Conservation (phyloP, 2,329 filamentous ascomycete genomes). For the Colletotrichum liriopes region DNA sequence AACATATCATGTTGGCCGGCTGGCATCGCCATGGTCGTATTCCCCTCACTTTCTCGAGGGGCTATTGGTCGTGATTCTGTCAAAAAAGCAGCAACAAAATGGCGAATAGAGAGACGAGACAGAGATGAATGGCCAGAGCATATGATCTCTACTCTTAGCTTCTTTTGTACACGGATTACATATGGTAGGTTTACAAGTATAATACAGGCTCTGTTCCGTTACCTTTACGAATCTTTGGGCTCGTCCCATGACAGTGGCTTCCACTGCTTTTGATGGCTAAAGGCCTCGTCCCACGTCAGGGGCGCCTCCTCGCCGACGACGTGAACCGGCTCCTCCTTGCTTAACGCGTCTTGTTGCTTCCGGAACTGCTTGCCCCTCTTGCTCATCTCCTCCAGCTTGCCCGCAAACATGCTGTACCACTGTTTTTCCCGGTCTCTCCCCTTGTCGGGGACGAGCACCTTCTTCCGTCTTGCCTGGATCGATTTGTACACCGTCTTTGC, state of each 20-base stretch:
- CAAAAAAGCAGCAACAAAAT: background rate
- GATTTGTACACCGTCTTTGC: conserved; percentile 69
- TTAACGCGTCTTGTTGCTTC: conserved; percentile 65
- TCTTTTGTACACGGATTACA: conserved; percentile 34
- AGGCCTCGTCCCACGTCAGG: conserved; percentile 54
- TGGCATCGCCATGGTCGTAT: too few species aligned
- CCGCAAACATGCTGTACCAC: conserved; percentile 64
- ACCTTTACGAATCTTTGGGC: conserved; percentile 9
- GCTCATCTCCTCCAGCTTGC: conserved; percentile 59
- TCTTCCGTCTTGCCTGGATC: conserved; percentile 70
- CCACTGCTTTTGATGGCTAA: conserved; percentile 46
- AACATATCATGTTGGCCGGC: too few species aligned
- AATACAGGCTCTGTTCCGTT: conserved; percentile 8
- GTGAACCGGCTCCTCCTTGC: conserved; percentile 62
- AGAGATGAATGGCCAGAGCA: conserved; percentile 24
- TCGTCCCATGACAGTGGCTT: conserved; percentile 15
- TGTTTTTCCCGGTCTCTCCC: conserved; percentile 58
- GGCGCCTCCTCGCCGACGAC: conserved; percentile 62
- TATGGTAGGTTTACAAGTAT: conserved; percentile 17
- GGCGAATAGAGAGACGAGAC: background rate
- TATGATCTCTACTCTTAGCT: background rate
- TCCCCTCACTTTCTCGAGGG: too few species aligned
- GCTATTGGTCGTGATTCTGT: background rate
- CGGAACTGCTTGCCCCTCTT: conserved; percentile 73
- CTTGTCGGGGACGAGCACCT: conserved; percentile 58